phyloP scores from a whole-genome alignment of 2,329 filamentous ascomycete species.

The Drechmeria coniospora region DNA sequence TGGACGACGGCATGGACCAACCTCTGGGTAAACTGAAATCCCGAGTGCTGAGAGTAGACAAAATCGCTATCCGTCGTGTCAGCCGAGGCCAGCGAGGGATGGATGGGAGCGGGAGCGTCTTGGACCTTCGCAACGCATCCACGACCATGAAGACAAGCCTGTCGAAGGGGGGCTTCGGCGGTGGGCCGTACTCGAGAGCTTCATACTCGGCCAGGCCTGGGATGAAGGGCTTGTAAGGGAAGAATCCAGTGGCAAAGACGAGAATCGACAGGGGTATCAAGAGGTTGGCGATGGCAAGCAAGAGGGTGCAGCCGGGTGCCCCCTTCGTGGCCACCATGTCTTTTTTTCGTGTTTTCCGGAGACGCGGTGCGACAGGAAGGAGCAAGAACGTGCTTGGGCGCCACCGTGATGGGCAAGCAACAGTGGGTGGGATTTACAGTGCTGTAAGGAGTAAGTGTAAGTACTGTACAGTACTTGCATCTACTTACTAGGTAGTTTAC shows the following conservation, averaged over 20 bases:
- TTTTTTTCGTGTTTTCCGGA: too few species aligned
- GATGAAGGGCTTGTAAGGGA: conserved; percentile 91
- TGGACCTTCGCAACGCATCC: conserved; percentile 76
- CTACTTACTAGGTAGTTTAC: too few species aligned
- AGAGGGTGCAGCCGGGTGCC: conserved; percentile 17
- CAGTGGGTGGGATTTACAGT: too few species aligned
- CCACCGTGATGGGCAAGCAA: too few species aligned
- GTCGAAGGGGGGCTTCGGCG: conserved; percentile 61
- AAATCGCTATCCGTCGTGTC: conserved; percentile 55
- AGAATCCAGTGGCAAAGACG: conserved; percentile 81
- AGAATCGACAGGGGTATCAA: conserved; percentile 61
- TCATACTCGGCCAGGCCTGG: conserved; percentile 65
- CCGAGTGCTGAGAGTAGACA: conserved; percentile 67
- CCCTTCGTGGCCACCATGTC: conserved; percentile 12
- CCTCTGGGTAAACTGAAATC: conserved; percentile 81
- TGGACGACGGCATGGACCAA: conserved; percentile 21
- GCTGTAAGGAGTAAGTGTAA: too few species aligned
- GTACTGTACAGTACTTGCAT: too few species aligned
- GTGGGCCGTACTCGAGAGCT: conserved; percentile 34
- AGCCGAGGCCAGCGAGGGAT: conserved; percentile 2
- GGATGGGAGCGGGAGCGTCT: background rate
- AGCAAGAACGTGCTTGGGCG: too few species aligned
- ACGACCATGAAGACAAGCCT: conserved; percentile 95
- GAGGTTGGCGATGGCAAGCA: conserved; percentile 55
- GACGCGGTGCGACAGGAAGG: too few species aligned